A percentile compares a stretch with the other conserved stretches of the same genome.
Conservation (phyloP, 768 basidiomycete species). For the Psilocybe cyanescens region DNA sequence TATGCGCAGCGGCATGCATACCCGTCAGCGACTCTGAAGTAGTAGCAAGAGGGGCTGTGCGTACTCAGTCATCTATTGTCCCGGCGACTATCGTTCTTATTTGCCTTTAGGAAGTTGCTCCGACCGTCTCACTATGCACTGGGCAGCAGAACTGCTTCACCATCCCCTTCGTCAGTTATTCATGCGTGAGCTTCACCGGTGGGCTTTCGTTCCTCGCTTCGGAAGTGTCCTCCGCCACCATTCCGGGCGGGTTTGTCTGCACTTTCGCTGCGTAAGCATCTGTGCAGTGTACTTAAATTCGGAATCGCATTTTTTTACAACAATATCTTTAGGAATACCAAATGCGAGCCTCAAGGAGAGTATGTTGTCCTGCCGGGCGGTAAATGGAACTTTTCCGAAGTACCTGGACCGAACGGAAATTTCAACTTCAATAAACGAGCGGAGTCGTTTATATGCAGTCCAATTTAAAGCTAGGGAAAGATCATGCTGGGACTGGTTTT, state of each 20-base stretch:
- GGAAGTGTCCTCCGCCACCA: background rate
- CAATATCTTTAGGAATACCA: background rate
- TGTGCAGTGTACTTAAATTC: too few relatives aligned
- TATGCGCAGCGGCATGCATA: too few relatives aligned
- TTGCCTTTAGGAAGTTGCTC: background rate
- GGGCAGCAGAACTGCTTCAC: background rate
- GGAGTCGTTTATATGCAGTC: conserved; percentile 9
- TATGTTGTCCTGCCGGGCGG: conserved; percentile 1
- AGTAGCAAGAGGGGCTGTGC: too few relatives aligned
- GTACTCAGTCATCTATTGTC: background rate
- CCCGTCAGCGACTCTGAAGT: too few relatives aligned
- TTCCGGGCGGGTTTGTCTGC: conserved; percentile 5
- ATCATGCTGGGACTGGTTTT: too few relatives aligned
- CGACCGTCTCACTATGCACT: background rate
- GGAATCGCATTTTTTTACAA: too few relatives aligned
- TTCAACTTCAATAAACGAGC: conserved; percentile 10
- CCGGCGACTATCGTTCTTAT: too few relatives aligned
- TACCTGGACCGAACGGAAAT: background rate
- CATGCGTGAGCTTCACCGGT: conserved; percentile 4
- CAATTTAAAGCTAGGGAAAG: background rate
- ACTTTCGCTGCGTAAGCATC: conserved; percentile 2
- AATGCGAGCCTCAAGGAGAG: background rate
- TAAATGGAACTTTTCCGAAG: background rate
- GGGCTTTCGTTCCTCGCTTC: conserved; percentile 6
- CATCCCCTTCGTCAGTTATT: background rate